These are phyloP conservation scores for Coemansia pectinata DNA, from an alignment of 192 early-diverging fungal genomes.

Conservation along the genomic window DNA sequence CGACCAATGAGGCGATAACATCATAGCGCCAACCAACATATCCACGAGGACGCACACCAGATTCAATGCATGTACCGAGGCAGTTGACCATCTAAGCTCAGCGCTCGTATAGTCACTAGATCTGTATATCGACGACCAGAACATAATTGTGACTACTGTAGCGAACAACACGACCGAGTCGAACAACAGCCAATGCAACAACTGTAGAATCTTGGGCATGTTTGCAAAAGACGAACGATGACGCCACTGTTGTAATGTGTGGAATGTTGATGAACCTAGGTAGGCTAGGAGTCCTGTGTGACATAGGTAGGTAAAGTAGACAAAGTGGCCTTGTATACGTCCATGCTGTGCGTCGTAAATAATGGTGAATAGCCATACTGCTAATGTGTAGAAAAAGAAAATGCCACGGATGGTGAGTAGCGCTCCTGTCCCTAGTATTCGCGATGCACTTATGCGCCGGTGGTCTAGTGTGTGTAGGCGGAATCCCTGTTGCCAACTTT, in stretches of 20 bases:
- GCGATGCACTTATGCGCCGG: conserved; percentile 24
- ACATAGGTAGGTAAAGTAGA: conserved; percentile 47
- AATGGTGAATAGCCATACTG: conserved; percentile 34
- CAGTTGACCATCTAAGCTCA: conserved; percentile 23
- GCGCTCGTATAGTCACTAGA: conserved; percentile 4
- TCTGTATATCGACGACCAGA: conserved; percentile 39
- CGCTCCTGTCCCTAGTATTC: conserved; percentile 13
- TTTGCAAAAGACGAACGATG: conserved; percentile 9
- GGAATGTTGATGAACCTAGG: conserved; percentile 19
- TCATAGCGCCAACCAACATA: conserved; percentile 24
- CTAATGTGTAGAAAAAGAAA: conserved; percentile 32
- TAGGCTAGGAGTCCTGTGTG: conserved; percentile 45
- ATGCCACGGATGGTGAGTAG: conserved; percentile 13
- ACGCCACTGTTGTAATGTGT: conserved; percentile 21
- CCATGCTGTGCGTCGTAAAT: conserved; percentile 21
- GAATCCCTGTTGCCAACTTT: conserved; percentile 15
- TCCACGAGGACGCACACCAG: conserved; percentile 24
- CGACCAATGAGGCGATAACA: conserved; percentile 40
- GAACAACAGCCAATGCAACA: conserved; percentile 52
- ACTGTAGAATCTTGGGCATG: conserved; percentile 33
- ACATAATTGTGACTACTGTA: conserved; percentile 29
- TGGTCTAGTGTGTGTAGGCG: conserved; percentile 32
- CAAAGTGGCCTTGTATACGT: conserved; percentile 26
- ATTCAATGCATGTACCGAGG: conserved; percentile 44
- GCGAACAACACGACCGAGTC: conserved; percentile 37